phyloP scores from a whole-genome alignment of 306 rosid genomes.

The Senna siamea region DNA sequence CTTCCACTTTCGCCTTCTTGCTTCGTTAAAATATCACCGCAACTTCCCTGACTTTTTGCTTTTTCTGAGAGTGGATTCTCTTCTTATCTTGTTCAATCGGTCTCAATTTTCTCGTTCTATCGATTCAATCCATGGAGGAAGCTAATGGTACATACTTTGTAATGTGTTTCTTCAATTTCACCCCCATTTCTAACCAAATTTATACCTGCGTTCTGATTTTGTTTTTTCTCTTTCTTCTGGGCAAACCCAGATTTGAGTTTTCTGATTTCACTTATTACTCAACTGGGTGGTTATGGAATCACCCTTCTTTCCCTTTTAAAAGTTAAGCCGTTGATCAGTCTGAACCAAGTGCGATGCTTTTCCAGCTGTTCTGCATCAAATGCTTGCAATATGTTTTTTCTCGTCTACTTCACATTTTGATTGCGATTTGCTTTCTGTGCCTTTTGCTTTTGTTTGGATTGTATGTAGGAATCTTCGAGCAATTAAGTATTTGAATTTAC shows the following conservation, averaged over 20 bases:
- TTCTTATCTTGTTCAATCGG: background rate
- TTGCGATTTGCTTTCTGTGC: background rate
- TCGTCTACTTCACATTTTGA: background rate
- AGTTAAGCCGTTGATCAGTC: background rate
- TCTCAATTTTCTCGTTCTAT: slow-evolving; percentile 1
- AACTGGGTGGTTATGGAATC: background rate
- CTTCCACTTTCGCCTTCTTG: background rate
- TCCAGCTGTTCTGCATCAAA: background rate
- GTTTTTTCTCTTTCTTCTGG: slow-evolving; percentile 7
- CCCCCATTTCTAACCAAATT: background rate
- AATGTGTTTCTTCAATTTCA: background rate
- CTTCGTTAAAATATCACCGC: slow-evolving; percentile 15
- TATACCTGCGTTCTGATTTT: background rate
- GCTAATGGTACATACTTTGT: slow-evolving; percentile 36
- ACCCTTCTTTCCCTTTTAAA: background rate
- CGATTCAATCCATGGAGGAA: slow-evolving; percentile 44
- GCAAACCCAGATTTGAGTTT: background rate
- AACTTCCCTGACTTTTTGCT: background rate
- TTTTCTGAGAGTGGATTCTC: background rate
- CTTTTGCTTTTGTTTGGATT: background rate
- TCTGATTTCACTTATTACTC: background rate
- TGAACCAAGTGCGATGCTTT: background rate
- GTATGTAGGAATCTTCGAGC: background rate
- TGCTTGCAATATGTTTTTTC: background rate
- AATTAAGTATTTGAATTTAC: background rate